Percentiles rank a stretch among this genome's conserved stretches.
phyloP scores from a whole-genome alignment of 2,329 filamentous ascomycete species.

The Fusarium brevicatenulatum region DNA sequence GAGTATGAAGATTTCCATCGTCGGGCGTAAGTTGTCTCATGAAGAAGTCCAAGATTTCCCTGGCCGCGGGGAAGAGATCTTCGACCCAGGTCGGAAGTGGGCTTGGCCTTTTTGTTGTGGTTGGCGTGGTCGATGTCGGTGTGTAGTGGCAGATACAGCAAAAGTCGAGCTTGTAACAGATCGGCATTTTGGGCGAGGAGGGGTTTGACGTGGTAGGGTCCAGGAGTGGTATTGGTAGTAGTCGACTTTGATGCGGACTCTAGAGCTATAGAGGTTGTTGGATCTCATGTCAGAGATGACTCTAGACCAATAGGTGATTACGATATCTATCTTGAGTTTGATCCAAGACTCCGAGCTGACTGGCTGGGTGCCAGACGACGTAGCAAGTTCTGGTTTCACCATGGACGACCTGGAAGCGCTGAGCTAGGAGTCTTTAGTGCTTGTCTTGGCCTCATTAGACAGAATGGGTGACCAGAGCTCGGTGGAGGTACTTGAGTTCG shows the following conservation, averaged over 20 bases:
- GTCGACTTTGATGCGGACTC: background rate
- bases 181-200: accelerated
- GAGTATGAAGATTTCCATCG: background rate
- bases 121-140: background rate
- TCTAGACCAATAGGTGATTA: background rate
- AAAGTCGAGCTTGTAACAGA: background rate
- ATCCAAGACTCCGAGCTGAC: background rate
- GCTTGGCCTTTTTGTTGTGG: background rate
- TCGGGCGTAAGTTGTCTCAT: background rate
- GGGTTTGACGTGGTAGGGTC: background rate
- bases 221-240: too few relatives aligned
- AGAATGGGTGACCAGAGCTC: background rate
- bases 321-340: background rate
- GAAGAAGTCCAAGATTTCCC: background rate
- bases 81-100: background rate
- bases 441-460: background rate
- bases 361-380: background rate
- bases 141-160: background rate
- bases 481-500: background rate
- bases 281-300: background rate
- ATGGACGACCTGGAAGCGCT: background rate
- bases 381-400: background rate
- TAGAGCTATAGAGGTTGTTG: background rate
- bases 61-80: background rate
- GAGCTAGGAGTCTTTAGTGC: too few relatives aligned